Base-by-base conservation (phyloP, 495 filamentous ascomycete species). In the Aspergillus sclerotioniger region DNA sequence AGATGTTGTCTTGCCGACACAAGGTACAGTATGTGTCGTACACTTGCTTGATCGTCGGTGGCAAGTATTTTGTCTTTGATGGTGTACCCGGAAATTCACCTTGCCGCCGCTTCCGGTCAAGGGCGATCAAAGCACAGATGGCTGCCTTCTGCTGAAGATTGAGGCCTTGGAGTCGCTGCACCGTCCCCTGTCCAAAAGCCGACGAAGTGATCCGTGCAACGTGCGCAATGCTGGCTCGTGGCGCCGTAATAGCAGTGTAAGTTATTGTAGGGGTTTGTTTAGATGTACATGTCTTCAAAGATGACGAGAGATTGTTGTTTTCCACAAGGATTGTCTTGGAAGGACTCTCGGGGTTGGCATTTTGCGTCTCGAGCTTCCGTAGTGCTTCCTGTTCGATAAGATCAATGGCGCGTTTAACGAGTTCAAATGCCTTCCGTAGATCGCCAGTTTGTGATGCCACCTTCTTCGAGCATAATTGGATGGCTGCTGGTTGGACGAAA, bases 121-220 rank as follows among this genome's bases (percentile, higher is more conserved):
- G 81, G 1, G 91, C 90, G 47, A 91, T 76, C 28, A 98, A 78
- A 0, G 92, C 82, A 71, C 95, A 98, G 21, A 99, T 82, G 8
- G 90, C 91, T 3, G 92, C 94, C 71, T 96, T 99, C 76, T 98
- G 95, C 63, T 99, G 94, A 0, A 98, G 80, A 65, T 97, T 98
- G 44, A 99, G 80, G 1, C 84, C 84, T 71, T 90, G 87, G 6
- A 99, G 82, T 53, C 94, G 83, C 59, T 96, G 90, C 10, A 77
- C 81, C 12, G 91, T 85, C 33, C 90, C 91, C 62, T 96, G 90
- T 62, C 90, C 87, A 62, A 98, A 94, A 16, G 90, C 86, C 0
- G 90, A 81, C 0, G 93, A 87, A 0, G 95, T 91, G 59, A 98
- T 85, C 51, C 89, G 89, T 59, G 92, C 93, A 48, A 99, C 82